phyloP scores from a whole-genome alignment of 2,329 filamentous ascomycete species.

The Venturia carpophila region DNA sequence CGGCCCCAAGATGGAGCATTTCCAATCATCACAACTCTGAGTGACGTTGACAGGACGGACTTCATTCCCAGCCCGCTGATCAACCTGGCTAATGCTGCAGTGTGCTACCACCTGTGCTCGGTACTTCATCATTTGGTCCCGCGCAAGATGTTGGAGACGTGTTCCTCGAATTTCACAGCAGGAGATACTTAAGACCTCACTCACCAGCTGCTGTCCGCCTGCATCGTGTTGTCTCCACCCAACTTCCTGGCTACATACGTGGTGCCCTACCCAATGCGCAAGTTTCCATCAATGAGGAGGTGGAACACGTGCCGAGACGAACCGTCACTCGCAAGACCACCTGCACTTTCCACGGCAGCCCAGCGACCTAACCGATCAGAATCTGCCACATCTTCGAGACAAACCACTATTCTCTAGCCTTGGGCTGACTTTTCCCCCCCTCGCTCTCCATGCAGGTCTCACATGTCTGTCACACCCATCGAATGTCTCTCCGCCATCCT shows the following conservation, averaged over 20 bases:
- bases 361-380: not conserved
- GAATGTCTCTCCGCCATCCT: not conserved
- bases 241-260: not conserved
- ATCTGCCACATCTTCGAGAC: not conserved
- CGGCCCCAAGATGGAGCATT: not conserved
- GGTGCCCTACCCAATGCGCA: not conserved
- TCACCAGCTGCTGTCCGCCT: not conserved
- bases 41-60: not conserved
- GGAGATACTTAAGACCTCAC: not conserved
- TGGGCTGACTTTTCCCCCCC: not conserved
- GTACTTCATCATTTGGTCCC: constrained; percentile 1
- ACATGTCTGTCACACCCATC: not conserved
- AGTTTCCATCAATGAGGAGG: not conserved
- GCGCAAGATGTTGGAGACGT: not conserved
- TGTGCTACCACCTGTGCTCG: not conserved
- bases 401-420: not conserved
- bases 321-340: no score
- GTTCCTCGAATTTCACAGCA: not conserved
- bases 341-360: not conserved
- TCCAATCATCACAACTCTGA: not conserved
- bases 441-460: not conserved
- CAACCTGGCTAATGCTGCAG: not conserved
- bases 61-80: not conserved
- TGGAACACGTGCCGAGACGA: constrained; percentile 4
- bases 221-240: not conserved